Conservation (phyloP, 768 basidiomycete species). For the Pleurotus citrinopileatus region DNA sequence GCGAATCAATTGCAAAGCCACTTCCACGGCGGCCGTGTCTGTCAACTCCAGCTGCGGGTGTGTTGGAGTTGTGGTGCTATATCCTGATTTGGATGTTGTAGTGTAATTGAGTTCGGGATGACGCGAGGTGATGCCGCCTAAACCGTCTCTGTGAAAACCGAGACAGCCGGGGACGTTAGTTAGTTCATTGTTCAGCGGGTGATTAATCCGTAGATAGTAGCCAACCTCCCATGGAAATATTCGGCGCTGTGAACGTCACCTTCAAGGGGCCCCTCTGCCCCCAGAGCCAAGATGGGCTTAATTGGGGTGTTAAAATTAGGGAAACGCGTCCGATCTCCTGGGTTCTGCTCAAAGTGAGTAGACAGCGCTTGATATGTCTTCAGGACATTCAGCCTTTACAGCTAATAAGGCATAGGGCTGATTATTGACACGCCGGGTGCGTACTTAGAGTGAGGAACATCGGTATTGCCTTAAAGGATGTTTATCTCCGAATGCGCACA, state of each 20-base stretch:
- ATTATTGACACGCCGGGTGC: neutral
- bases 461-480: constrained; percentile 60
- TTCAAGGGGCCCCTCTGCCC: constrained; percentile 62
- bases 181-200: neutral
- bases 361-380: constrained; percentile 73
- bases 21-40: constrained; percentile 45
- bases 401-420: neutral
- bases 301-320: constrained; percentile 49
- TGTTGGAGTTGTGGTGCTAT: neutral
- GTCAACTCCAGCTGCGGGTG: constrained; percentile 41
- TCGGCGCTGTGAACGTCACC: constrained; percentile 74
- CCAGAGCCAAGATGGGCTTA: constrained; percentile 65
- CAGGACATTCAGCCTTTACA: constrained; percentile 62
- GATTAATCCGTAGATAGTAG: constrained; percentile 4
- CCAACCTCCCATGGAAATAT: constrained; percentile 81
- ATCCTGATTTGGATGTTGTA: constrained; percentile 12
- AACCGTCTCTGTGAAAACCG: constrained; percentile 82
- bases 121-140: constrained; percentile 54
- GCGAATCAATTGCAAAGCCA: constrained; percentile 53
- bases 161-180: too few relatives aligned
- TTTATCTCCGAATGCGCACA: neutral
- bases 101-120: constrained; percentile 62
- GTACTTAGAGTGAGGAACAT: constrained; percentile 58
- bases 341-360: constrained; percentile 52
- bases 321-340: constrained; percentile 53